phyloP scores from a whole-genome alignment of 2,329 filamentous ascomycete species.

The Ceratocystis papillata region DNA sequence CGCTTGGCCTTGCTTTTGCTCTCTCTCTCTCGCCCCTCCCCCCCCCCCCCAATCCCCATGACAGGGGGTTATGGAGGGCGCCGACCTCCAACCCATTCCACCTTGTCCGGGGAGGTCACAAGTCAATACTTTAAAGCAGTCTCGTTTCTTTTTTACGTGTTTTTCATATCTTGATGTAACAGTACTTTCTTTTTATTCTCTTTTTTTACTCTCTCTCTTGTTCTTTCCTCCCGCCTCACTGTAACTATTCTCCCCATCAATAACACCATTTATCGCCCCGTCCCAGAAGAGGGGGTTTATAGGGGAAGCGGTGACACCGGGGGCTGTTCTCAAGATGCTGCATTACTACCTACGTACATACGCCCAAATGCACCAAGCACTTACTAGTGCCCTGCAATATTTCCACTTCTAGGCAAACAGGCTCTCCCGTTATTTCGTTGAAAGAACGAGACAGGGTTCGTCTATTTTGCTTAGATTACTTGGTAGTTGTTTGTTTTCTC shows the following conservation, averaged over 20 bases:
- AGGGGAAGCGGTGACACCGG: background rate
- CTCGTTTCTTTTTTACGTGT: background rate
- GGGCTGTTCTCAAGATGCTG: slow-evolving; percentile 2
- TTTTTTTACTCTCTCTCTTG: background rate
- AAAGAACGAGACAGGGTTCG: background rate
- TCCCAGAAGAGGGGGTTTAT: background rate
- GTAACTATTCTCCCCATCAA: background rate
- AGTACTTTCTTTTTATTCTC: no score
- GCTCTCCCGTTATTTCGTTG: background rate
- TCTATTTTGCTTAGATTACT: background rate
- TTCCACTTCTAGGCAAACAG: slow-evolving; percentile 10
- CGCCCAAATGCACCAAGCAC: background rate
- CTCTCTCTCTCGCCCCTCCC: background rate
- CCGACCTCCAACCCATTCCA: slow-evolving; percentile 16
- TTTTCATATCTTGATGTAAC: no score
- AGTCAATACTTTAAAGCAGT: background rate
- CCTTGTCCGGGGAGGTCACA: background rate
- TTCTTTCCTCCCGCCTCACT: background rate
- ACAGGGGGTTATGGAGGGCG: slow-evolving; percentile 16
- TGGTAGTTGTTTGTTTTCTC: background rate
- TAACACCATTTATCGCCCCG: background rate
- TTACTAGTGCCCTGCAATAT: background rate
- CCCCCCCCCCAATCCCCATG: background rate
- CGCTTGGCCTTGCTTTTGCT: slow-evolving; percentile 5
- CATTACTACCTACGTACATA: background rate